Conservation (phyloP, 2,329 filamentous ascomycete genomes). For the Alternaria consortialis region DNA sequence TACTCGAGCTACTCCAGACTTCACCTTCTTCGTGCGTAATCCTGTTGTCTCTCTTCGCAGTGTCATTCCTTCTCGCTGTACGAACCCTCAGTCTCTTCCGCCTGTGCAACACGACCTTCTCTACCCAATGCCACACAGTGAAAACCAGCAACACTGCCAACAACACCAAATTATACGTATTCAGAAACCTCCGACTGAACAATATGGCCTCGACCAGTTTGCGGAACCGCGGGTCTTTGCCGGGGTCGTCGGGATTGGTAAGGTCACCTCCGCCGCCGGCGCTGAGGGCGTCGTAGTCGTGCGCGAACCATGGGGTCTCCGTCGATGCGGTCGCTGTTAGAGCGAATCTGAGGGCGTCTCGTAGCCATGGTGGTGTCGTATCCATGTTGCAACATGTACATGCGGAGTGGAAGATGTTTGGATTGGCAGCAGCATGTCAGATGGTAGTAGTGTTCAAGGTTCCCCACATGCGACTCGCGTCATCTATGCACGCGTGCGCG, state of each 20-base stretch:
- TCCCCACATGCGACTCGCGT: constrained; percentile 20
- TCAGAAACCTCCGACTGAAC: constrained; percentile 50
- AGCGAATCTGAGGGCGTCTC: constrained; percentile 35
- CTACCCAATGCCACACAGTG: constrained; percentile 50
- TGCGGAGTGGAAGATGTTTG: constrained; percentile 3
- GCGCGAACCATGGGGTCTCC: constrained; percentile 23
- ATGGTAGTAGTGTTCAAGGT: constrained; percentile 4
- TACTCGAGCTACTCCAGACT: constrained; percentile 52
- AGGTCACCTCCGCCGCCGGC: constrained; percentile 21
- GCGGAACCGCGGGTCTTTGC: constrained; percentile 47
- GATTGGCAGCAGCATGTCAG: constrained; percentile 16
- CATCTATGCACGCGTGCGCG: constrained; percentile 13
- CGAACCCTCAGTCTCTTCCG: constrained; percentile 16
- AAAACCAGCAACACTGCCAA: constrained; percentile 50
- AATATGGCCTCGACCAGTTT: constrained; percentile 50
- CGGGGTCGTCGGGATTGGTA: constrained; percentile 43
- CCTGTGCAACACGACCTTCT: constrained; percentile 33
- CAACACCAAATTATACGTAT: constrained; percentile 53
- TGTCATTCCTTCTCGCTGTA: not conserved
- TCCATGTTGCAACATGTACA: constrained; percentile 11
- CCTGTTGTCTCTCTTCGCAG: not conserved
- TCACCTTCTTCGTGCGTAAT: constrained; percentile 21
- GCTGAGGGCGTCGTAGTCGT: constrained; percentile 10
- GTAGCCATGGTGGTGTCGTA: constrained; percentile 30
- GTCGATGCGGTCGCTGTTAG: constrained; percentile 37